These are phyloP conservation scores for Cladosporium cucumerinum DNA, from an alignment of 2,329 filamentous ascomycete species.

Conservation along the genomic window DNA sequence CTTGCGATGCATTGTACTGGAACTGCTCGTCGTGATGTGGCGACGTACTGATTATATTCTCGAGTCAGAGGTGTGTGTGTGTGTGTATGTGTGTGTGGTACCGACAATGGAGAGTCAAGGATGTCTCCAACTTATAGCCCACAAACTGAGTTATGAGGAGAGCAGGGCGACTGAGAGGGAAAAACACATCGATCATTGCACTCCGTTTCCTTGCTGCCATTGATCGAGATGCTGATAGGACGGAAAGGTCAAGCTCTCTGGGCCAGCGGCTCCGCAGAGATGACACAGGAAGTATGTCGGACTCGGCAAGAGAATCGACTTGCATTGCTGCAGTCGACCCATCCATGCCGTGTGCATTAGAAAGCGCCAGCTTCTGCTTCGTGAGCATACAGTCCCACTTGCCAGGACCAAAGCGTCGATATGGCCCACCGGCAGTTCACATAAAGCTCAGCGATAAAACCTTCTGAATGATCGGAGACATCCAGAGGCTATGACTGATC, in stretches of 20 bases:
- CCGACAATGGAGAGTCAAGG: neutral
- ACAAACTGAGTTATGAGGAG: neutral
- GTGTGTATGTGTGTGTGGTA: neutral
- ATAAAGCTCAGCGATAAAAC: too few species aligned
- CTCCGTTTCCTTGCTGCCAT: neutral
- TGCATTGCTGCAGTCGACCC: too few species aligned
- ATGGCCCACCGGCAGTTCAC: too few species aligned
- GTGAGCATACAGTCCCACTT: too few species aligned
- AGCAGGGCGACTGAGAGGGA: neutral
- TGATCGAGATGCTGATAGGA: neutral
- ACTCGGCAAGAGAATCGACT: too few species aligned
- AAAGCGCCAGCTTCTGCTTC: too few species aligned
- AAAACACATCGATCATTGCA: neutral
- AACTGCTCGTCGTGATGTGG: rapidly evolving
- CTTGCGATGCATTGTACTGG: neutral
- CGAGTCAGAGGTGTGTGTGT: neutral
- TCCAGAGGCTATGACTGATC: too few species aligned
- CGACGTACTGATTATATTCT: neutral
- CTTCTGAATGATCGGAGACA: too few species aligned
- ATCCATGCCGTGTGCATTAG: too few species aligned
- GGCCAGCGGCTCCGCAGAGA: neutral
- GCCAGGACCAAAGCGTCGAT: too few species aligned
- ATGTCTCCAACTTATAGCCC: neutral
- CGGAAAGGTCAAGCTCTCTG: neutral
- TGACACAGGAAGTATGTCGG: too few species aligned